A percentile compares a stretch with the other conserved stretches of the same genome.
Conservation (phyloP, 2,329 filamentous ascomycete genomes). For the Pseudocercospora fijiensis region DNA sequence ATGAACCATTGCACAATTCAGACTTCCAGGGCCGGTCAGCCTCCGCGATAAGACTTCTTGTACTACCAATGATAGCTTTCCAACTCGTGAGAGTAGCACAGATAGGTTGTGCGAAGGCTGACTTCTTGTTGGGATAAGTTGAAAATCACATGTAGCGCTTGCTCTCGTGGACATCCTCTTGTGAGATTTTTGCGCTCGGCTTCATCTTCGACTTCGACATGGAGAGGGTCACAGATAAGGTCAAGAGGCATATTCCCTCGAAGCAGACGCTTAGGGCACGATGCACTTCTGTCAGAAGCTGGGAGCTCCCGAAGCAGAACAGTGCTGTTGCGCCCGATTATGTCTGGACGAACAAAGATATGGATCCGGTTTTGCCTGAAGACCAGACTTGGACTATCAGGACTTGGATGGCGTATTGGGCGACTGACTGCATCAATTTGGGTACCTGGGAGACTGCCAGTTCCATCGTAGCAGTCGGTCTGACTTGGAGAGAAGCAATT, state of each 20-base stretch:
- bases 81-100: conserved; percentile 8
- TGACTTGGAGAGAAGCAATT: conserved; percentile 57
- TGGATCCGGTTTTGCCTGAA: conserved; percentile 37
- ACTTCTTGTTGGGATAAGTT: background rate
- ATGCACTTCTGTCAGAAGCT: conserved; percentile 45
- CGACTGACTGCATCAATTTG: conserved; percentile 43
- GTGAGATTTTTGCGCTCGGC: background rate
- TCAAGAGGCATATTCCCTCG: conserved; percentile 39
- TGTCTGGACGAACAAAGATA: conserved; percentile 44
- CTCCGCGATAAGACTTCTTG: conserved; percentile 17
- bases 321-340: conserved; percentile 49
- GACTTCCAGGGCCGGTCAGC: background rate
- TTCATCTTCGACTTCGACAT: background rate
- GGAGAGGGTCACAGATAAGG: conserved; percentile 11
- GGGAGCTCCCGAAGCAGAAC: conserved; percentile 52
- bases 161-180: background rate
- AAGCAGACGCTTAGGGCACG: conserved; percentile 42
- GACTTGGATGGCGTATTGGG: conserved; percentile 46
- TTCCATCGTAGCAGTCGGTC: conserved; percentile 52
- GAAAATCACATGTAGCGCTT: background rate
- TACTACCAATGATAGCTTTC: conserved; percentile 17
- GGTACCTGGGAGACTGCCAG: conserved; percentile 42
- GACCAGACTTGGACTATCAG: conserved; percentile 38
- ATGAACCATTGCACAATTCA: conserved; percentile 6
- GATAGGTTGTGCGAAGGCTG: conserved; percentile 9